These are phyloP conservation scores for Cystobasidium pallidum DNA, from an alignment of 1,284 basidiomycete genomes.

Conservation along the genomic window DNA sequence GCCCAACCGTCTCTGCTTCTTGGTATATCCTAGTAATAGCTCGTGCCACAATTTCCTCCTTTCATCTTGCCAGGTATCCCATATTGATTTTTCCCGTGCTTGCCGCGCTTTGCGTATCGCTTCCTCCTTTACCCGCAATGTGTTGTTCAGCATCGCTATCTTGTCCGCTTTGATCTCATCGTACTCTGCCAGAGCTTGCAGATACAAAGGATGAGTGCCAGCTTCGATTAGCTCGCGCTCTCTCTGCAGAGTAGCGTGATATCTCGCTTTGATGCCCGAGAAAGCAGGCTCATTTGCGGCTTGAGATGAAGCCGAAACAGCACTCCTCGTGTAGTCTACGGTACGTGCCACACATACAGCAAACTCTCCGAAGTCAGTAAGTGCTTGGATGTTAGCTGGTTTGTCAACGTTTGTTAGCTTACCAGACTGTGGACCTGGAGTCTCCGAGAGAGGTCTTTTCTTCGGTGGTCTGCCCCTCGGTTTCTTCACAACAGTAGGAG, in stretches of 20 bases:
- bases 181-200: conserved; percentile 20
- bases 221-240: conserved; percentile 6
- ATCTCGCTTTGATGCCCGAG: conserved; percentile 4
- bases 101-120: not conserved
- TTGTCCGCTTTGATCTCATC: not conserved
- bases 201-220: conserved; percentile 18
- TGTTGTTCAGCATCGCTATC: not conserved
- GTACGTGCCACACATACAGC: not conserved
- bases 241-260: not conserved
- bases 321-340: not conserved
- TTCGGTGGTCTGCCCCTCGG: conserved; percentile 15
- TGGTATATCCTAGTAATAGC: not conserved
- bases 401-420: not conserved
- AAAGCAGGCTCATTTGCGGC: not conserved
- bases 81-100: conserved; percentile 17
- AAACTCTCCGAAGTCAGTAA: too few relatives aligned
- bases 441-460: conserved; percentile 16
- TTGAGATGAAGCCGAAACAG: not conserved
- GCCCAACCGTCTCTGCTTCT: conserved; percentile 1
- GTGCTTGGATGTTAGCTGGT: not conserved
- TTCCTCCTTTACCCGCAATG: conserved; percentile 11
- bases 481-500: not conserved
- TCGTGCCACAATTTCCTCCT: conserved; percentile 13
- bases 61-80: conserved; percentile 18
- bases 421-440: conserved; percentile 8